Evolutionary conservation across 2,329 filamentous ascomycete genomes (phyloP).

Genomic region (Pyrenophora tritici-repentis): DNA sequence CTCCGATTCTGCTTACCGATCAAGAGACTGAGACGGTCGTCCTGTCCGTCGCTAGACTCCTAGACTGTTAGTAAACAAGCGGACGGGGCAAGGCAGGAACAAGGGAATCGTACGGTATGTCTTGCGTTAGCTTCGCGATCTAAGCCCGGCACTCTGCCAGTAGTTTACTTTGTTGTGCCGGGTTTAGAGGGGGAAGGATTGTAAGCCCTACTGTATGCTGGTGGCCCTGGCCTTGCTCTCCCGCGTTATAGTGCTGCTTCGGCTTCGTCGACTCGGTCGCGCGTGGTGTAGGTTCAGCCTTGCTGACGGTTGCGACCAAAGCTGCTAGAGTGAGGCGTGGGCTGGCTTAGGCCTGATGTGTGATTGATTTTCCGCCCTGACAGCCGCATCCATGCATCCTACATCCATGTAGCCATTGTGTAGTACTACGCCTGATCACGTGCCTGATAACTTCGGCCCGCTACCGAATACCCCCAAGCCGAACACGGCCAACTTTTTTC

Average conservation of each 20-base stretch:
- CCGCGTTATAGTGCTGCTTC: constrained; percentile 17
- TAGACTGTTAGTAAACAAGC: constrained; percentile 17
- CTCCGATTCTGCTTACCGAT: constrained; percentile 23
- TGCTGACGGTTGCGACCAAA: constrained; percentile 7
- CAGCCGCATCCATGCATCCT: neutral
- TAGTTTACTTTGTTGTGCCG: constrained; percentile 11
- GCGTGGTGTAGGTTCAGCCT: constrained; percentile 19
- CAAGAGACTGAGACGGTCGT: neutral
- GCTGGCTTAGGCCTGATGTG: constrained; percentile 31
- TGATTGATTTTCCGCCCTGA: constrained; percentile 24
- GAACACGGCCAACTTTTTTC: constrained; percentile 25
- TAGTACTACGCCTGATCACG: constrained; percentile 16
- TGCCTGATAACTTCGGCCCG: constrained; percentile 16
- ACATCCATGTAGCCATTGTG: neutral
- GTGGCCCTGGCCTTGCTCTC: constrained; percentile 15
- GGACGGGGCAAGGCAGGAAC: neutral
- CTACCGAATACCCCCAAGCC: too few relatives aligned
- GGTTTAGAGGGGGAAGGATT: constrained; percentile 8
- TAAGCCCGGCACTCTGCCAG: constrained; percentile 4
- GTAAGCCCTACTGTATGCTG: constrained; percentile 12
- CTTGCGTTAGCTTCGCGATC: constrained; percentile 23
- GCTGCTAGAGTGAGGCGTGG: constrained; percentile 14
- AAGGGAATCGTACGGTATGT: constrained; percentile 19
- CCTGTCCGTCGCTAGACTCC: constrained; percentile 19
- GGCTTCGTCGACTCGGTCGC: constrained; percentile 23